Percentiles rank a stretch among this genome's conserved stretches.
These are phyloP conservation scores for Boletus coccyginus DNA, from an alignment of 768 basidiomycete species.

Conservation along the genomic window DNA sequence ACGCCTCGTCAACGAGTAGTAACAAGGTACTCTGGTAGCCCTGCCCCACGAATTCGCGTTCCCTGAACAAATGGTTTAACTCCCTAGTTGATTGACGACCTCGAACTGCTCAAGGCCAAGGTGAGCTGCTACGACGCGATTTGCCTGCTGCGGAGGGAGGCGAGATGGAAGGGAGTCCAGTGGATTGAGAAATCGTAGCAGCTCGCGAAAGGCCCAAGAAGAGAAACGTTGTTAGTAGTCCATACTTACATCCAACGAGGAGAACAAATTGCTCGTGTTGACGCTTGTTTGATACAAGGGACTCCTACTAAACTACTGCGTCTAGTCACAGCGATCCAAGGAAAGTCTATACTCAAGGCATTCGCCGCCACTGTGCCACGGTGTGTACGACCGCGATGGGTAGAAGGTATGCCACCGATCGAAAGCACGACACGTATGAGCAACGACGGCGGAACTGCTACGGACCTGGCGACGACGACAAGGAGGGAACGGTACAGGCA, in stretches of 20 bases:
- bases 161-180: constrained; percentile 34
- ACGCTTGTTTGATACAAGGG: constrained; percentile 19
- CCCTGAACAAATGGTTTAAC: constrained; percentile 22
- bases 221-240: constrained; percentile 24
- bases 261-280: constrained; percentile 10
- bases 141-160: constrained; percentile 53
- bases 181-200: constrained; percentile 58
- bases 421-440: too few species aligned
- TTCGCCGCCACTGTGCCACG: too few species aligned
- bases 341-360: too few species aligned
- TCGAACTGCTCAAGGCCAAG: constrained; percentile 71
- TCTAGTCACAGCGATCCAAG: too few species aligned
- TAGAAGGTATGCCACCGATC: too few species aligned
- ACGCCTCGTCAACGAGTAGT: constrained; percentile 53
- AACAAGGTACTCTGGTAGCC: constrained; percentile 51
- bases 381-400: too few species aligned
- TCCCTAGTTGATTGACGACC: constrained; percentile 37
- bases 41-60: constrained; percentile 55
- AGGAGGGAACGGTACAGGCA: too few species aligned
- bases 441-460: too few species aligned
- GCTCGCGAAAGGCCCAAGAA: constrained; percentile 43
- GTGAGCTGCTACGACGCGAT: constrained; percentile 61
- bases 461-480: too few species aligned
- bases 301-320: not conserved
- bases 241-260: constrained; percentile 20